Conservation (phyloP, 257 asterid species). For the Plantago ovata region DNA sequence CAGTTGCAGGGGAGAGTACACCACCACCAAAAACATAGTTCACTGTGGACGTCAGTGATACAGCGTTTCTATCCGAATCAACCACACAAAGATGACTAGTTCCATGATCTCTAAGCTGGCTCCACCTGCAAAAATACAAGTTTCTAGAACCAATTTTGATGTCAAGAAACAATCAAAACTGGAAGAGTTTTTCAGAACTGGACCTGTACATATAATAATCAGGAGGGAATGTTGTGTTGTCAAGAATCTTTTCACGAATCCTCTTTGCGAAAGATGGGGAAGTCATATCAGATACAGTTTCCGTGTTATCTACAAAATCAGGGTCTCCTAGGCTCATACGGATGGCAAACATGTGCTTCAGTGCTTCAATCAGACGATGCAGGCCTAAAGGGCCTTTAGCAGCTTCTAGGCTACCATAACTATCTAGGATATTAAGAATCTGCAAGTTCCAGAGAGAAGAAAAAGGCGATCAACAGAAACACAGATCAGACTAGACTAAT, state of each 20-base stretch:
- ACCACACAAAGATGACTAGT: conserved; percentile 87
- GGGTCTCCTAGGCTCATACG: conserved; percentile 91
- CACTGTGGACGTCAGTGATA: conserved; percentile 77
- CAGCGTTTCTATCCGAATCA: conserved; percentile 79
- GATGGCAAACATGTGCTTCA: conserved; percentile 79
- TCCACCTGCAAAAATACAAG: conserved; percentile 40
- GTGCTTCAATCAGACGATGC: conserved; percentile 80
- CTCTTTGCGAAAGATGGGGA: conserved; percentile 65
- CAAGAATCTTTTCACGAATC: conserved; percentile 49
- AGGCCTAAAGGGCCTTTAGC: conserved; percentile 61
- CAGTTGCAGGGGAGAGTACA: conserved; percentile 74
- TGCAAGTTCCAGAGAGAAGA: conserved; percentile 16
- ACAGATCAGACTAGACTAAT: too few relatives aligned
- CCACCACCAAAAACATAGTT: conserved; percentile 76
- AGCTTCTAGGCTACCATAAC: conserved; percentile 44
- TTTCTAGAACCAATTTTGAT: neutral
- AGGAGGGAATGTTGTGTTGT: conserved; percentile 90
- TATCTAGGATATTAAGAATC: conserved; percentile 65
- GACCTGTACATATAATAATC: conserved; percentile 76
- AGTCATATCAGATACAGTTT: conserved; percentile 58
- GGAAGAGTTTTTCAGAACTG: neutral
- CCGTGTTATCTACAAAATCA: conserved; percentile 40
- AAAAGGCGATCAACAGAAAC: neutral
- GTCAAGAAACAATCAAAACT: too few relatives aligned
- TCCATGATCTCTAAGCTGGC: conserved; percentile 78